Evolutionary conservation across 169 alveolate genomes (phyloP), one percentile per base, ranked within the genome.

Genomic region (Plasmodium sp.): DNA sequence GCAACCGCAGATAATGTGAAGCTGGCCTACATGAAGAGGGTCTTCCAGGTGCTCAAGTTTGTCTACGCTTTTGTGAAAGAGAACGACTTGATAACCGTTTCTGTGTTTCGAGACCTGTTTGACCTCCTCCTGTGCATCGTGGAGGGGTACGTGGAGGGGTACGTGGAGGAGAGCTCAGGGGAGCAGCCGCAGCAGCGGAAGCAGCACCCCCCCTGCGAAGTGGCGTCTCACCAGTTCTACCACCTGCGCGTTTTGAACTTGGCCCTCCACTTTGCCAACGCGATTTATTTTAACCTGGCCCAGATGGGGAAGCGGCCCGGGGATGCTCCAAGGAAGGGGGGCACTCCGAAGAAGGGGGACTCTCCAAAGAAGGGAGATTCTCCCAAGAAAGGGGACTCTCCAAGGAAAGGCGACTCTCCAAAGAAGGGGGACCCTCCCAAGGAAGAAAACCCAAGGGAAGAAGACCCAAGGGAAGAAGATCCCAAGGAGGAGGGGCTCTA

Each of bases 231-330:
- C 22, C 16, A 74, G n/a, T 77, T 74, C 67, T 34, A 71, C n/a
- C 41, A 86, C 2, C 18, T 77, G 33, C 80, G 81, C 51, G 81
- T 75, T 51, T 27, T 86, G 18, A 86, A 86, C 33, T 22, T 86
- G 5, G 41, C 82, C 33, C 73, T 86, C 3, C 93, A 86, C 48
- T 86, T 86, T 33, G 5, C 54, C 27, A 86, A 86, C 45, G 83
- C 51, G 2, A 77, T 86, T n/a, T 86, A 86, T 77, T 86, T 86
- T 16, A 86, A 86, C 67, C 22, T 86, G 33, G n/a, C 72, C 48
- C 77, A 0, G 43, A 39, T 67, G 77, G 77, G 9, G 27, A 31
- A 4, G 12, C 16, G 36, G 5, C 2, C 77, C 7, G 43, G 62
- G 45, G 56, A 3, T 14, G 56, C 0, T 14, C 33, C 5, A 12